Evolutionary conservation across 208 protist species (phyloP).

Genomic region (Trypanosoma rangeli): DNA sequence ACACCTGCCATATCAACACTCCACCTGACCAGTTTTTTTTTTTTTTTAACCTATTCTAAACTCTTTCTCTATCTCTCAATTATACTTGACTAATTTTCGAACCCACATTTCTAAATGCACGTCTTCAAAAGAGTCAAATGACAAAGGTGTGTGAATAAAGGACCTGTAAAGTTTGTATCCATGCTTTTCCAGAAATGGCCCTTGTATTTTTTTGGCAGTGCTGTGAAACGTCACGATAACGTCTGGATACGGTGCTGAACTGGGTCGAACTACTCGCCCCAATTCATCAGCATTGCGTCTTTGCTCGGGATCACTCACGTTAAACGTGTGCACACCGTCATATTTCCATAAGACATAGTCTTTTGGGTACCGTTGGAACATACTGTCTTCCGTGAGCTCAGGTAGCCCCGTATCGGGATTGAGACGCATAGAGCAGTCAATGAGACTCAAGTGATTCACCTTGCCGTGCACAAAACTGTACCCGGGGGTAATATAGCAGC

Average conservation of each 20-base stretch:
- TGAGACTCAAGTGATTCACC: slow-evolving; percentile 45
- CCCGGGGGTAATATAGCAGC: slow-evolving; percentile 76
- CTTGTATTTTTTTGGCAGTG: slow-evolving; percentile 30
- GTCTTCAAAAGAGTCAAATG: slow-evolving; percentile 46
- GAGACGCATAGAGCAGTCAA: slow-evolving; percentile 59
- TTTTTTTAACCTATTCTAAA: too few species aligned
- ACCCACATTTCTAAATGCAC: slow-evolving; percentile 65
- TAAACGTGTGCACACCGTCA: slow-evolving; percentile 28
- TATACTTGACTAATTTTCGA: background rate
- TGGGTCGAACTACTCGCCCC: slow-evolving; percentile 10
- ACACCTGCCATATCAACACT: too few species aligned
- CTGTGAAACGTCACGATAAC: slow-evolving; percentile 59
- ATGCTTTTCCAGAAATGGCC: slow-evolving; percentile 38
- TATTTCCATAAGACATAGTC: slow-evolving; percentile 69
- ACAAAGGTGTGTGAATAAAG: slow-evolving; percentile 45
- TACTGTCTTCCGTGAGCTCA: slow-evolving; percentile 48
- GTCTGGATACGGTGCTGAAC: slow-evolving; percentile 37
- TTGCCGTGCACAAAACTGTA: slow-evolving; percentile 70
- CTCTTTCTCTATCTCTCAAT: background rate
- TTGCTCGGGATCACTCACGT: slow-evolving; percentile 17
- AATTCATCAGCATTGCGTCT: slow-evolving; percentile 16
- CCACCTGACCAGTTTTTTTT: too few species aligned
- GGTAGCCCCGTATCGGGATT: slow-evolving; percentile 31
- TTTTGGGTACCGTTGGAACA: slow-evolving; percentile 47
- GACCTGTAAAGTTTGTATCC: slow-evolving; percentile 37